Evolutionary conservation across 257 asterid species (phyloP), one percentile per base, ranked within the genome.

Genomic region (Solanum lignicaule): DNA sequence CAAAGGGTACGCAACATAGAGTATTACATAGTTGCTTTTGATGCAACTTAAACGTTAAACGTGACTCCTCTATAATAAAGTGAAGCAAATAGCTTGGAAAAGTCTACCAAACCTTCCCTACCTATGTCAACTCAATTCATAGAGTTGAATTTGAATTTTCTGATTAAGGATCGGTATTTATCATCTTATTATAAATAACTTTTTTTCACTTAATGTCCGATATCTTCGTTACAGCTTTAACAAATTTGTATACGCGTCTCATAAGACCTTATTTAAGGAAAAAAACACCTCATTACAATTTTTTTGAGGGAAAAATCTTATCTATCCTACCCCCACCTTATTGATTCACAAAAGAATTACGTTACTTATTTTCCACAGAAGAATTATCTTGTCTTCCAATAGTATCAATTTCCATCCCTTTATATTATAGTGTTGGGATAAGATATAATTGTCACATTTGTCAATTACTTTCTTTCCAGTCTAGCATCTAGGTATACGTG

Each of bases 141-240:
- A n/a, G 6, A 62, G 52, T 10, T 5, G 20, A 27, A 27, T 0
- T 68, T 1, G 10, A 68, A 27, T 9, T 14, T 3, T 68, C 0
- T 2, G 11, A 68, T 6, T 68, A 68, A 68, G 16, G 0, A 68
- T 6, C 4, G 0, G 0, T 68, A 68, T 1, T 68, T 27, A 68
- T 14, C 10, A 68, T 27, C 3, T 68, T 4, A 68, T 13, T 6
- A 68, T 12, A 66, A 27, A 16, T 0, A 6, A 52, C 6, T 46
- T 23, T 23, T 23, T 23, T 25, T 10, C 27, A 66, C 1, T 0
- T 66, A 0, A 1, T 2, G 0, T 25, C 12, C 1, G 18, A 66
- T 66, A 66, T 66, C 4, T 66, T 11, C 3, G 25, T 25, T 25
- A 0, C 0, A n/a, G 6, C 0, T 11, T 25, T 31, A n/a, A 68